Base-by-base conservation (phyloP, 2,329 filamentous ascomycete genomes). In the Neocucurbitaria cava region DNA sequence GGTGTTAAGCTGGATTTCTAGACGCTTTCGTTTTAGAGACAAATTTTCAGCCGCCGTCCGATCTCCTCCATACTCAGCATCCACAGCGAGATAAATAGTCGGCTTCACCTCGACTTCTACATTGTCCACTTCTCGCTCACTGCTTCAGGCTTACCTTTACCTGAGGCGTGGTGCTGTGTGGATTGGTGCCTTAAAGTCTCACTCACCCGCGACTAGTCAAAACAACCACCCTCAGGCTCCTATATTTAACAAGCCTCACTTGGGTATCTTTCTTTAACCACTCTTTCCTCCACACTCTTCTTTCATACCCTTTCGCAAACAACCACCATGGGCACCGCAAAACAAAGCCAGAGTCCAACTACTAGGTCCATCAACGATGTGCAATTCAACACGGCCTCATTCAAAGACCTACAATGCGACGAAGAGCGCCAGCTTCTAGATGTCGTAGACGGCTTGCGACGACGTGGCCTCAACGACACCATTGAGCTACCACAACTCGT, bases 391-490 rank as follows among this genome's bases (percentile, higher is more conserved):
- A 72, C 71, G 0, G 49, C 43, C 17, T 77, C 74, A 5, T 69
- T 81, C 1, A 63, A 70, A 20, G 72, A 78, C 43, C 75, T 85
- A 6, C 79, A 83, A 41, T 74, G 66, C 2, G 74, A 80, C 21
- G 78, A 80, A 3, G 77, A 80, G 54, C 75, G 76, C 2, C 69
- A 71, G 28, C 67, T 88, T 0, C 76, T 88, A 21, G 79, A 86
- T 42, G 76, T 80, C 0, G 81, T 85, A 23, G 82, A 86, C 59
- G 74, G 77, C 0, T 72, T 88, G 0, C 79, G 82, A 5, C 76
- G 77, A 2, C 76, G 79, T 10, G 83, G 85, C 1, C 58, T 78
- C 17, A 70, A 61, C 20, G 64, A 68, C 5, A 64, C 73, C 5
- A 62, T 78, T 0, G 73, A 59, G 24, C 54, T 70, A 15, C 67